phyloP scores from a whole-genome alignment of 75 land plant genomes.

The Pinus taeda region DNA sequence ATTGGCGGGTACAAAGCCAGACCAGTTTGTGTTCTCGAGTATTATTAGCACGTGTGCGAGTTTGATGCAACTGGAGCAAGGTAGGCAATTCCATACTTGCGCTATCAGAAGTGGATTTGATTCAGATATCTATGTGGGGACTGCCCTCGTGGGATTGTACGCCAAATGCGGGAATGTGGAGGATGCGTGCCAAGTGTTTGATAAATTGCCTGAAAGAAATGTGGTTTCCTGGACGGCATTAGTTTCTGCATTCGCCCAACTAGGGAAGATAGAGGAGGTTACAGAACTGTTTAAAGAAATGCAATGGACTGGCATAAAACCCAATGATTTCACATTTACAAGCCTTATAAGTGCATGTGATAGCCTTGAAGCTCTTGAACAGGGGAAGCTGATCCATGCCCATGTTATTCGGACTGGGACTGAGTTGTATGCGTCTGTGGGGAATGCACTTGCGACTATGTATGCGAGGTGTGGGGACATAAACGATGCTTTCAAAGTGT shows the following conservation, averaged over 20 bases:
- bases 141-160: constrained; percentile 42
- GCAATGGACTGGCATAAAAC: constrained; percentile 18
- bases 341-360: constrained; percentile 42
- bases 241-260: constrained; percentile 25
- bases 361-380: constrained; percentile 16
- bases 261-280: constrained; percentile 24
- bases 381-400: constrained; percentile 47
- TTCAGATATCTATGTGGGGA: constrained; percentile 22
- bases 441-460: constrained; percentile 4
- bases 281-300: constrained; percentile 14
- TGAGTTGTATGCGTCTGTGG: constrained; percentile 15
- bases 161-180: constrained; percentile 20
- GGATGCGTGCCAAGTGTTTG: constrained; percentile 23
- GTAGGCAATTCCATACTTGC: constrained; percentile 38
- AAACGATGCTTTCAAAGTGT: background rate
- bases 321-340: constrained; percentile 24
- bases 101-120: constrained; percentile 32
- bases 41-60: constrained; percentile 30
- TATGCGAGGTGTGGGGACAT: constrained; percentile 6
- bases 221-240: constrained; percentile 37
- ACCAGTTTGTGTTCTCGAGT: constrained; percentile 50
- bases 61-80: constrained; percentile 16
- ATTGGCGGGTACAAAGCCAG: constrained; percentile 17
- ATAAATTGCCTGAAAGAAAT: constrained; percentile 22
- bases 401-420: constrained; percentile 26